phyloP scores from a whole-genome alignment of 2,329 filamentous ascomycete genomes.

The Cadophora sp. region DNA sequence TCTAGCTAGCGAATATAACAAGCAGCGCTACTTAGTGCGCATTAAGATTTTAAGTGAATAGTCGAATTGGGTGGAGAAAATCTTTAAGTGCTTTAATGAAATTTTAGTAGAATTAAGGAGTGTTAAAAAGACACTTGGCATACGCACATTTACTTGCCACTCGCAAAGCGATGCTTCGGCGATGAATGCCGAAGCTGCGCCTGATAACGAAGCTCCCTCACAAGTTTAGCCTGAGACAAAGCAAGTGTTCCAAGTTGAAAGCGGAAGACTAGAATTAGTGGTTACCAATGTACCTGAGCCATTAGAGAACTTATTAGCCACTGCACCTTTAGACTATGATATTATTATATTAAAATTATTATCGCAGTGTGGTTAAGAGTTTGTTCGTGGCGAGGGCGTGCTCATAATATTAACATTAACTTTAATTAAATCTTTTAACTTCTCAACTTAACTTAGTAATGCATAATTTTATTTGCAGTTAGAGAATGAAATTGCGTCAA shows the following conservation, averaged over 20 bases:
- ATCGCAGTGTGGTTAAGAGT: background rate
- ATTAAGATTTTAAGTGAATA: background rate
- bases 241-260: background rate
- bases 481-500: background rate
- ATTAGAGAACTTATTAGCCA: background rate
- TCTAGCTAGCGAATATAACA: background rate
- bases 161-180: background rate
- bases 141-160: background rate
- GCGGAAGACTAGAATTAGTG: background rate
- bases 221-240: background rate
- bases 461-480: background rate
- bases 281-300: background rate
- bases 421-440: background rate
- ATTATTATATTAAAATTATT: background rate
- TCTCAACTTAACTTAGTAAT: background rate
- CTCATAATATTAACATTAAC: background rate
- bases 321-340: background rate
- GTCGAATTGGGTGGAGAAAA: background rate
- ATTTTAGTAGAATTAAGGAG: constrained; percentile 3
- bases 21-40: background rate
- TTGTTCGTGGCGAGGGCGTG: background rate
- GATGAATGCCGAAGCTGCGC: background rate
- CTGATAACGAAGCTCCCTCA: background rate
- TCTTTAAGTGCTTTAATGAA: constrained; percentile 2
- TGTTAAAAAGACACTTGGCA: background rate